Conservation (phyloP, 306 rosid species). For the Corylus avellana region DNA sequence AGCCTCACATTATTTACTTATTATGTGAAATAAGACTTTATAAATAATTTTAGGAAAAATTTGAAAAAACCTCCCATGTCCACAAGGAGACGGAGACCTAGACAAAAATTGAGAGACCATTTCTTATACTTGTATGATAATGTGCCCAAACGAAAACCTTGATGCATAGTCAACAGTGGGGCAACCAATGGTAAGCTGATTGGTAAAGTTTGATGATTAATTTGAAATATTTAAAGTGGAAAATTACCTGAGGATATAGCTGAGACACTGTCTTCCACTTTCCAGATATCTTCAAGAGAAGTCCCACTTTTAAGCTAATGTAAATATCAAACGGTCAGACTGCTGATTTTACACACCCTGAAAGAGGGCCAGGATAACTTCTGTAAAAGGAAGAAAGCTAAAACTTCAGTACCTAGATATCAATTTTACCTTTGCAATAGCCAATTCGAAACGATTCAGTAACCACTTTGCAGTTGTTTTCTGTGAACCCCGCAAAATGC, state of each 20-base stretch:
- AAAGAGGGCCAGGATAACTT: conserved; percentile 11
- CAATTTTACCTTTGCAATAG: conserved; percentile 59
- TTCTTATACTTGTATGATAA: background rate
- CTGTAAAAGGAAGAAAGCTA: conserved; percentile 21
- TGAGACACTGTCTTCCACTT: conserved; percentile 31
- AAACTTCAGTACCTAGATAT: conserved; percentile 13
- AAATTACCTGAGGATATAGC: conserved; percentile 48
- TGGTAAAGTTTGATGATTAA: conserved; percentile 16
- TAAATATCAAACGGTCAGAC: conserved; percentile 47
- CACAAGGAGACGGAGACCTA: background rate
- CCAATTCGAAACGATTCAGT: conserved; percentile 49
- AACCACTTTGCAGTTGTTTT: conserved; percentile 52
- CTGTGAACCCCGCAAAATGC: conserved; percentile 71
- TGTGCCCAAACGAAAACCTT: background rate
- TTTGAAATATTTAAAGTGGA: background rate
- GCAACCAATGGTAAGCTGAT: conserved; percentile 8
- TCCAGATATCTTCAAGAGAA: conserved; percentile 56
- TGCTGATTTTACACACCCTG: conserved; percentile 23
- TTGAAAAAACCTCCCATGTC: background rate
- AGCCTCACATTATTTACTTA: no score
- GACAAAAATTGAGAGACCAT: background rate
- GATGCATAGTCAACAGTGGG: background rate
- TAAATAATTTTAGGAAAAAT: background rate
- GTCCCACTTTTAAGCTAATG: conserved; percentile 62
- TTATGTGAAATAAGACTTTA: no score